Evolutionary conservation across 2,329 filamentous ascomycete genomes (phyloP).

Genomic region (Stemphylium vesicarium): DNA sequence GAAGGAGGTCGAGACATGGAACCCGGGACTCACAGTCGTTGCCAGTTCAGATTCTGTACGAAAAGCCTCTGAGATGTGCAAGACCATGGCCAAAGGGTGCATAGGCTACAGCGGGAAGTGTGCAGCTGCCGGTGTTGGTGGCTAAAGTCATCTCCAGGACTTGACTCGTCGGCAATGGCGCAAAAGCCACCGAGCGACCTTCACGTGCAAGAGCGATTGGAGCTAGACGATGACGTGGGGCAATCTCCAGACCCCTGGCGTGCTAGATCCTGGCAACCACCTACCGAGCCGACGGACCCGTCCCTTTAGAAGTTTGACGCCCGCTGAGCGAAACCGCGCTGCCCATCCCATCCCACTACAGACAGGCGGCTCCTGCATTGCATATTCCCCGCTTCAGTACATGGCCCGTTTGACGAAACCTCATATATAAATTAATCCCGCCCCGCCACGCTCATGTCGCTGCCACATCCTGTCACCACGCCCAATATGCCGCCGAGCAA

Average conservation of each 20-base stretch:
- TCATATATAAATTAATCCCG: conserved; percentile 32
- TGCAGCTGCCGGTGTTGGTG: not conserved
- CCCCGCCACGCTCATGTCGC: conserved; percentile 42
- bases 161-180: not conserved
- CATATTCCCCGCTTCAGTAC: conserved; percentile 20
- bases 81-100: no score
- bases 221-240: conserved; percentile 20
- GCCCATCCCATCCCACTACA: conserved; percentile 20
- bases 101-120: not conserved
- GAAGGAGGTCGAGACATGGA: not conserved
- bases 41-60: no score
- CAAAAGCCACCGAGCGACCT: conserved; percentile 1
- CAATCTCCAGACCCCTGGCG: conserved; percentile 11
- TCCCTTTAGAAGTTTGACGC: conserved; percentile 21
- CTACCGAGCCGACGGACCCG: conserved; percentile 28
- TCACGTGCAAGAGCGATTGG: conserved; percentile 21
- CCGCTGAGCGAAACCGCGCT: conserved; percentile 5
- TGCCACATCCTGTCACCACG: conserved; percentile 45
- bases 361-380: conserved; percentile 19
- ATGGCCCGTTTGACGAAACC: conserved; percentile 20
- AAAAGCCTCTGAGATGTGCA: no score
- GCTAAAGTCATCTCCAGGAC: no score
- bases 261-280: not conserved
- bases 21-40: not conserved
- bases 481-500: conserved; percentile 48